Conservation (phyloP, 1,139 yeast genomes). For the Scheffersomyces cryptocercus region DNA sequence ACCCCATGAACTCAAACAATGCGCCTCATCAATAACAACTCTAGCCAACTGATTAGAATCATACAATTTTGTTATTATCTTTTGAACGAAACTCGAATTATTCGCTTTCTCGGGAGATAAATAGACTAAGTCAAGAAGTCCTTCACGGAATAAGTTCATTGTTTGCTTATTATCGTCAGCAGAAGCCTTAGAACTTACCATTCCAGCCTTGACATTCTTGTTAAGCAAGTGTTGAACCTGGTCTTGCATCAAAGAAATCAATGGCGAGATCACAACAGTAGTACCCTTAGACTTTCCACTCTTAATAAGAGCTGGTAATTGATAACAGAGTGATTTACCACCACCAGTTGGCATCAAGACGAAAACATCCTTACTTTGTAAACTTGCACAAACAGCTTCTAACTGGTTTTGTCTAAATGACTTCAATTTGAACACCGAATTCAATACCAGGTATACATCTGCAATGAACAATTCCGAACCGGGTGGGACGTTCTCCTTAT, state of each 20-base stretch:
- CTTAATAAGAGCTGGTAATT: conserved; percentile 83
- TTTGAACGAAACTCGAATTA: conserved; percentile 69
- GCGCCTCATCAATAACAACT: conserved; percentile 96
- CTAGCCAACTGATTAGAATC: conserved; percentile 65
- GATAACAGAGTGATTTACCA: conserved; percentile 95
- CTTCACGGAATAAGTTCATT: conserved; percentile 62
- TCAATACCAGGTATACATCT: conserved; percentile 64
- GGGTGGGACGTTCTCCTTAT: conserved; percentile 21
- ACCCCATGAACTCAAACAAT: conserved; percentile 99
- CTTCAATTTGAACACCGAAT: conserved; percentile 59
- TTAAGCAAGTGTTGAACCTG: conserved; percentile 81
- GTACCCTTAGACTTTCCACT: conserved; percentile 79
- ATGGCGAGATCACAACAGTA: conserved; percentile 90
- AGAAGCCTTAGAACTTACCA: conserved; percentile 79
- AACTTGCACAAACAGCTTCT: conserved; percentile 82
- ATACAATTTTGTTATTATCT: conserved; percentile 60
- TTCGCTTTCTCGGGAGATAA: conserved; percentile 95
- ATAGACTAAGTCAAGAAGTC: conserved; percentile 74
- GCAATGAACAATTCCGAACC: conserved; percentile 39
- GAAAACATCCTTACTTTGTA: conserved; percentile 83
- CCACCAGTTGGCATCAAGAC: conserved; percentile 99
- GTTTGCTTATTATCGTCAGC: conserved; percentile 65
- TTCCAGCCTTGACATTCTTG: conserved; percentile 75
- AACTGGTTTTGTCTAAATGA: conserved; percentile 82
- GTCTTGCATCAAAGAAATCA: conserved; percentile 96